Evolutionary conservation across 139 green algal species (phyloP).

Genomic region (Pycnococcus provasolii): DNA sequence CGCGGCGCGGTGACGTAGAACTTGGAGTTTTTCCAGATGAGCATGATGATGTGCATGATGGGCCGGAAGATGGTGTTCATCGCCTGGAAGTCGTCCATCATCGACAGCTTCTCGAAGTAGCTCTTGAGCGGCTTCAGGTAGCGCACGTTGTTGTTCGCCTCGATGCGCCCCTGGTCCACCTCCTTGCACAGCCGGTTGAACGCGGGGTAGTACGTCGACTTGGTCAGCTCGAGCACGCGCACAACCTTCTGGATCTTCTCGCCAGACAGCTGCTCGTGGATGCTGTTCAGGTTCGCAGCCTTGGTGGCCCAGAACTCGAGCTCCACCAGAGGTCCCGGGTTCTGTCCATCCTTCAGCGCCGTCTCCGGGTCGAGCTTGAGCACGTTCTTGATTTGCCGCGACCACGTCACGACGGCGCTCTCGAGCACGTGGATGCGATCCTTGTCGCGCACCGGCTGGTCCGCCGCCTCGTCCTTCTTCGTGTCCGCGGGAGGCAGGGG

Average conservation of each 20-base stretch:
- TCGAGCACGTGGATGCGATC: conserved; percentile 82
- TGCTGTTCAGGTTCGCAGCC: conserved; percentile 61
- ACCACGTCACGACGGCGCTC: conserved; percentile 69
- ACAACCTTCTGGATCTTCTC: conserved; percentile 54
- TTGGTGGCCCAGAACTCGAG: conserved; percentile 78
- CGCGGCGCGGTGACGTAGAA: conserved; percentile 65
- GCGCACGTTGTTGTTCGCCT: conserved; percentile 68
- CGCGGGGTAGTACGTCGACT: conserved; percentile 64
- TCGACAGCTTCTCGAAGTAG: conserved; percentile 67
- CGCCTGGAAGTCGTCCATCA: conserved; percentile 62
- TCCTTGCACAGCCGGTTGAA: conserved; percentile 55
- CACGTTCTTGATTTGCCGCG: conserved; percentile 82
- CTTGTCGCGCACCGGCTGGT: conserved; percentile 43
- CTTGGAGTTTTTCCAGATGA: conserved; percentile 78
- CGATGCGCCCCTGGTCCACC: conserved; percentile 40
- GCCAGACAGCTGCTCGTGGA: conserved; percentile 65
- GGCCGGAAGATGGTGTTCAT: conserved; percentile 68
- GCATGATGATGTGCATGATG: conserved; percentile 71
- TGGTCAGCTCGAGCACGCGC: conserved; percentile 55
- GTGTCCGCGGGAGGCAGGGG: conserved; percentile 52
- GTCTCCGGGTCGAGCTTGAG: conserved; percentile 64
- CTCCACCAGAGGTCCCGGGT: conserved; percentile 66
- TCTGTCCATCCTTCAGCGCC: conserved; percentile 36
- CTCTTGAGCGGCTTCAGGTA: conserved; percentile 62
- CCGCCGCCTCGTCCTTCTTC: background rate